A percentile compares a stretch with the other conserved stretches of the same genome.
phyloP scores from a whole-genome alignment of 176 grass and related monocot genomes.

The Pharus latifolius region DNA sequence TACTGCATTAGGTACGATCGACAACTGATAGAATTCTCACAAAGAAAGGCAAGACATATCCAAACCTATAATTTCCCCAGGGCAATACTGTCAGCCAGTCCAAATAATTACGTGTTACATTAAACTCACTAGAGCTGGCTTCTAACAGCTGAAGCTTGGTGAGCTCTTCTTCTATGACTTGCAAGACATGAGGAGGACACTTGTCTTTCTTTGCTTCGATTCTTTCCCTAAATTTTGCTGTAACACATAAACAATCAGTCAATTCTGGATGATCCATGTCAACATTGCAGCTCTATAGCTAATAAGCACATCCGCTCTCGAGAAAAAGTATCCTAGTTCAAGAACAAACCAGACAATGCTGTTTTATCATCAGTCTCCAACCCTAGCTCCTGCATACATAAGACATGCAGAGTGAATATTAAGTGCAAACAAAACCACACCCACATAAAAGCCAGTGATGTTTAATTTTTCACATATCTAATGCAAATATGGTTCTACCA shows the following conservation, averaged over 20 bases:
- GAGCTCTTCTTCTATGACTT: conserved; percentile 98
- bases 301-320: conserved; percentile 2
- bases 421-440: background rate
- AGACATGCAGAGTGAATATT: conserved; percentile 5
- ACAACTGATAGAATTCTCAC: background rate
- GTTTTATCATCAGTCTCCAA: conserved; percentile 99
- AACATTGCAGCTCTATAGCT: background rate
- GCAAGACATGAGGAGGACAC: conserved; percentile 88
- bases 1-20: conserved; percentile 10
- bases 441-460: background rate
- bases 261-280: background rate
- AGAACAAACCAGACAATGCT: conserved; percentile 83
- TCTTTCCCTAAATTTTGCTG: conserved; percentile 93
- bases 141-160: conserved; percentile 83
- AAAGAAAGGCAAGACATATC: conserved; percentile 19
- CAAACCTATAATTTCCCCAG: conserved; percentile 97
- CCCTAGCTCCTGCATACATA: conserved; percentile 70
- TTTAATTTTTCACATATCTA: conserved; percentile 7
- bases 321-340: conserved; percentile 16
- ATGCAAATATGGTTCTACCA: background rate
- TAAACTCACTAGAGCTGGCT: conserved; percentile 96
- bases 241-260: conserved; percentile 17
- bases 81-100: conserved; percentile 96
- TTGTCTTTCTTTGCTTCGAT: conserved; percentile 87
- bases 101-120: conserved; percentile 97